A percentile compares a stretch with the other conserved stretches of the same genome.
Conservation (phyloP, 352 stramenopile genomes). For the Phytophthora vignae region DNA sequence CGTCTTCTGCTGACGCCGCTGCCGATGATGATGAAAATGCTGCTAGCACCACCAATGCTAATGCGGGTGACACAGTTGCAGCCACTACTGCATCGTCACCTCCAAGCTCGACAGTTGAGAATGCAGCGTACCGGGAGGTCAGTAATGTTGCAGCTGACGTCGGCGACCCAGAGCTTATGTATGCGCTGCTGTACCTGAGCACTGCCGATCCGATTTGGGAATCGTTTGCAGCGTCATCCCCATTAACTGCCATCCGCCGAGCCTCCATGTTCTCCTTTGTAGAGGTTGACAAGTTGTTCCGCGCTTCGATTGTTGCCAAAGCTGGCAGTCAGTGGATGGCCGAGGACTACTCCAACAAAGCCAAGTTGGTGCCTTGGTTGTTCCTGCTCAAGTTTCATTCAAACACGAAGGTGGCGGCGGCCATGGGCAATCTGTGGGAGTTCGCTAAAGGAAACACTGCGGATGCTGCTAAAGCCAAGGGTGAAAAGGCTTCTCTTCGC, state of each 20-base stretch:
- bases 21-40: conserved; percentile 40
- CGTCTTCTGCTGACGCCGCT: conserved; percentile 30
- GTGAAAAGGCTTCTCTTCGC: conserved; percentile 60
- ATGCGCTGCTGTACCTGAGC: conserved; percentile 82
- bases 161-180: conserved; percentile 84
- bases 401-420: conserved; percentile 65
- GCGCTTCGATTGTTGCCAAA: conserved; percentile 54
- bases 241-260: background rate
- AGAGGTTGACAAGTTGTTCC: conserved; percentile 53
- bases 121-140: conserved; percentile 85
- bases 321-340: conserved; percentile 68
- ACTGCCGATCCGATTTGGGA: conserved; percentile 79
- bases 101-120: conserved; percentile 56
- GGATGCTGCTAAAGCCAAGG: conserved; percentile 24
- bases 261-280: conserved; percentile 55
- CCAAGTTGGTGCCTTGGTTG: conserved; percentile 75
- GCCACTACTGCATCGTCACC: conserved; percentile 20
- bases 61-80: background rate
- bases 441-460: conserved; percentile 54
- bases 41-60: conserved; percentile 12
- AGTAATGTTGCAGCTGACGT: conserved; percentile 85
- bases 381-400: conserved; percentile 83
- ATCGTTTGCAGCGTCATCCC: conserved; percentile 28
- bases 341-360: conserved; percentile 55
- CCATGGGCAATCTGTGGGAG: conserved; percentile 79